Evolutionary conservation across 140 eudicot genomes (phyloP), one percentile per base, ranked within the genome.

Genomic region (Senecio squalidus): DNA sequence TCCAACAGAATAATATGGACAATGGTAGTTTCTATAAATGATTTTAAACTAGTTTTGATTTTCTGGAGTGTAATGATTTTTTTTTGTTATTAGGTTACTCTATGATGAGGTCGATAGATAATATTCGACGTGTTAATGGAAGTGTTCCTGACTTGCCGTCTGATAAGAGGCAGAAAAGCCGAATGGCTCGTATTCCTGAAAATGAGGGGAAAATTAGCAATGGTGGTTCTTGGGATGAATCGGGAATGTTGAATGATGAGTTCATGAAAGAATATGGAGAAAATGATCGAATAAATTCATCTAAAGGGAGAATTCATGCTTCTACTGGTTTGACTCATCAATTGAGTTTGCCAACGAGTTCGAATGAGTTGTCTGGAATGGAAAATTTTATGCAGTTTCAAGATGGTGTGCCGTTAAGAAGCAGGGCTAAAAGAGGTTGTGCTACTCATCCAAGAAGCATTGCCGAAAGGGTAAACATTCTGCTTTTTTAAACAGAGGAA

Each of bases 401-500:
- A 70, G 85, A 81, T 50, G 43, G 59, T 27, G 83, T 72, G 47
- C 83, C 85, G 11, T 49, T 70, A 31, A 69, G 76, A 21, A 72
- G 74, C 53, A 62, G 89, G 54, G 85, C 89, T 27, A 78, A 84
- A 67, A 74, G 94, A 73, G 88, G 94, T 46, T 80, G 82, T 60
- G 88, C 86, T 38, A 81, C 85, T 62, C 89, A 84, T 60, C 89
- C 94, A 15, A 71, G 89, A 60, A 84, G 89, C 77, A 81, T 84
- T 71, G 86, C 85, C 0, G 94, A 84, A 76, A 72, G 90, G 82
- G 89, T 82, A 9, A 20, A 9, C 5, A n/a, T 44, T 55, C 23
- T 29, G 20, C 20, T 17, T 43, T 53, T 24, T 13, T 8, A 14
- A n/a, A 26, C 9, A 13, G 18, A 24, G 39, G 56, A 65, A 34